Conservation (phyloP, 768 basidiomycete genomes). For the Podaxis mareebaensis region DNA sequence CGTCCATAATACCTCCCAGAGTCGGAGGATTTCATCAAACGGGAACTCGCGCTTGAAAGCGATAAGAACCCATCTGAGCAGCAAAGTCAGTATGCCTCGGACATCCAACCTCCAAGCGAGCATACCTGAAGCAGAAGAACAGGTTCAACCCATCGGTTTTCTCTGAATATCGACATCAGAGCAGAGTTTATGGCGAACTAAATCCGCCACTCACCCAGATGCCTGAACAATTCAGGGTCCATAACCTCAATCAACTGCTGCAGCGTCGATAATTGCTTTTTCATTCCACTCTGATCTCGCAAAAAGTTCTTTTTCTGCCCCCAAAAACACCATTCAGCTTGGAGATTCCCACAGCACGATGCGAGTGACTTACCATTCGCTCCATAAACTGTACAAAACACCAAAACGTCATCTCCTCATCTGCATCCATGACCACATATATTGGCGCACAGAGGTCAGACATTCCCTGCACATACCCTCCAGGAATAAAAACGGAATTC, state of each 20-base stretch:
- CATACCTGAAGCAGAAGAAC: conserved; percentile 97
- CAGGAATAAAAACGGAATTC: conserved; percentile 1
- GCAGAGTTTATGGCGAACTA: background rate
- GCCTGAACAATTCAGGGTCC: conserved; percentile 94
- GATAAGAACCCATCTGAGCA: conserved; percentile 81
- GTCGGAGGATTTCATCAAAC: conserved; percentile 82
- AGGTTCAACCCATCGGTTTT: conserved; percentile 91
- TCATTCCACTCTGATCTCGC: conserved; percentile 98
- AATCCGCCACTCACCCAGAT: conserved; percentile 57
- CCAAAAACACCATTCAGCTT: conserved; percentile 3
- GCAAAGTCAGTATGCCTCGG: background rate
- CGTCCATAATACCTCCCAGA: conserved; percentile 96
- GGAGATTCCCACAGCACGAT: conserved; percentile 2
- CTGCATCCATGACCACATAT: conserved; percentile 87
- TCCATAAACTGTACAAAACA: conserved; percentile 95
- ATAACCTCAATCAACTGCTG: conserved; percentile 91
- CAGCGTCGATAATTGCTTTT: conserved; percentile 83
- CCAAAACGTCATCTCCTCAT: conserved; percentile 94
- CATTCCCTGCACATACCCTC: conserved; percentile 99
- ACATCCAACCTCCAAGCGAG: background rate
- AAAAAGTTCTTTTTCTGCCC: conserved; percentile 90
- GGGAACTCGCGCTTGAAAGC: conserved; percentile 96
- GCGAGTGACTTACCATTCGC: conserved; percentile 70
- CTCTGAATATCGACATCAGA: conserved; percentile 38
- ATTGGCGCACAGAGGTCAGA: conserved; percentile 93